These are phyloP conservation scores for Geoglossum glabrum DNA, from an alignment of 495 filamentous ascomycete genomes.

Conservation along the genomic window DNA sequence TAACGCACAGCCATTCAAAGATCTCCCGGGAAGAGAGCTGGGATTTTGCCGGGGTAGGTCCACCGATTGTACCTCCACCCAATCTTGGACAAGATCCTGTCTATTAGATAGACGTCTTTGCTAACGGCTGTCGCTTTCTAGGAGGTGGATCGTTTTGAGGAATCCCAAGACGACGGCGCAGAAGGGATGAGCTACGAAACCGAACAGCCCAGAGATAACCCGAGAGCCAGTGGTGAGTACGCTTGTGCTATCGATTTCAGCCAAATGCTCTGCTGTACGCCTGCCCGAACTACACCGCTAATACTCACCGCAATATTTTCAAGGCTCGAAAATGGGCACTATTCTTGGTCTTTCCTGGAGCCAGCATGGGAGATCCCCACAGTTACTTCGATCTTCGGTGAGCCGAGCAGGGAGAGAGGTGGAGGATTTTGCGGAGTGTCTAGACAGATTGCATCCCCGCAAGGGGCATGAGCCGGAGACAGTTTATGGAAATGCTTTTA, in stretches of 20 bases:
- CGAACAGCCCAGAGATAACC: background rate
- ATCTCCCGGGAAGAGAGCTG: background rate
- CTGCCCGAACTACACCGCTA: background rate
- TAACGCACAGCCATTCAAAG: background rate
- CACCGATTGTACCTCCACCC: background rate
- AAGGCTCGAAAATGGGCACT: background rate
- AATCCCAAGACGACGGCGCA: background rate
- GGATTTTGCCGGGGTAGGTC: background rate
- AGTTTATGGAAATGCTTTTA: slow-evolving; percentile 11
- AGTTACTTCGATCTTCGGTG: slow-evolving; percentile 28
- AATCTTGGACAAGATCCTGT: background rate
- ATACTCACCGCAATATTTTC: background rate
- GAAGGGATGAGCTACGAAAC: background rate
- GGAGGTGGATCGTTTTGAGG: background rate
- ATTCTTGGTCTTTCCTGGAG: background rate
- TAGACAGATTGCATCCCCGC: slow-evolving; percentile 31
- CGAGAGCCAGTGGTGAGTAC: background rate
- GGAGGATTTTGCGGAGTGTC: slow-evolving; percentile 41
- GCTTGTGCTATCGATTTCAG: background rate
- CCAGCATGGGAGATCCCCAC: background rate
- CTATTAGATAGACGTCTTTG: background rate
- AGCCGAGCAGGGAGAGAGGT: slow-evolving; percentile 42
- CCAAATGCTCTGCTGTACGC: background rate
- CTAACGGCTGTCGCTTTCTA: background rate
- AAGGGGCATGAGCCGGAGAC: slow-evolving; percentile 6